These are phyloP conservation scores for Infundibulicybe gibba DNA, from an alignment of 768 basidiomycete species.

Conservation along the genomic window DNA sequence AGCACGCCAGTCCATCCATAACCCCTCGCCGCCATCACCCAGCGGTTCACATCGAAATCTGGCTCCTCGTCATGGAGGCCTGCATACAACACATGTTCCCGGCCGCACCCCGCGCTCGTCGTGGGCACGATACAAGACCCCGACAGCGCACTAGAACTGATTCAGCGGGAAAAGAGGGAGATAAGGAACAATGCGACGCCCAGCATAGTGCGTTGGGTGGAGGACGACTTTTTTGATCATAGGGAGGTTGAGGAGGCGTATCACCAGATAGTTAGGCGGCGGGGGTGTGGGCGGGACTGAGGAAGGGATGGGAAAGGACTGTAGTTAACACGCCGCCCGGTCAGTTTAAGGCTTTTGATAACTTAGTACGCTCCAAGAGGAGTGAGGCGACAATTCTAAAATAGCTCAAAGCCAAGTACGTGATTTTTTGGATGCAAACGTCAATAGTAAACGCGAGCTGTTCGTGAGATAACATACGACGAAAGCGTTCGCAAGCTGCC, in stretches of 20 bases:
- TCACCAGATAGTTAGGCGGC: slow-evolving; percentile 35
- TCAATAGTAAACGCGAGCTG: too few species aligned
- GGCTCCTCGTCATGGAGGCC: slow-evolving; percentile 17
- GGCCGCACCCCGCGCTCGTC: slow-evolving; percentile 10
- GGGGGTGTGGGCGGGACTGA: slow-evolving; percentile 21
- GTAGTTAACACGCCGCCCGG: too few species aligned
- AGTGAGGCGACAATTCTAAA: too few species aligned
- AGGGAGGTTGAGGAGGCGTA: slow-evolving; percentile 72
- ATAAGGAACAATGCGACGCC: slow-evolving; percentile 65
- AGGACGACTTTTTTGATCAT: slow-evolving; percentile 63
- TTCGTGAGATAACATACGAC: too few species aligned
- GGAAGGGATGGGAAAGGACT: too few species aligned
- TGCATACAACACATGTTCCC: slow-evolving; percentile 11
- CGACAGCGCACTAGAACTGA: slow-evolving; percentile 65
- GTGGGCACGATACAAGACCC: slow-evolving; percentile 24
- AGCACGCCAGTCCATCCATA: slow-evolving; percentile 56
- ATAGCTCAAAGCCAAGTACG: too few species aligned
- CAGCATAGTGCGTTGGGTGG: slow-evolving; percentile 55
- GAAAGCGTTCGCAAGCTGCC: too few species aligned
- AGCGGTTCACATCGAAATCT: slow-evolving; percentile 48
- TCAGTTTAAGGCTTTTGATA: too few species aligned
- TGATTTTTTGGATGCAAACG: too few species aligned
- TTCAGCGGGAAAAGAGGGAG: slow-evolving; percentile 63
- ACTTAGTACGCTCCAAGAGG: too few species aligned
- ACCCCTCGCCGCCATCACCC: slow-evolving; percentile 76